Conservation (phyloP, 805 yeast genomes). For the Cyberlindnera galapagoensis region DNA sequence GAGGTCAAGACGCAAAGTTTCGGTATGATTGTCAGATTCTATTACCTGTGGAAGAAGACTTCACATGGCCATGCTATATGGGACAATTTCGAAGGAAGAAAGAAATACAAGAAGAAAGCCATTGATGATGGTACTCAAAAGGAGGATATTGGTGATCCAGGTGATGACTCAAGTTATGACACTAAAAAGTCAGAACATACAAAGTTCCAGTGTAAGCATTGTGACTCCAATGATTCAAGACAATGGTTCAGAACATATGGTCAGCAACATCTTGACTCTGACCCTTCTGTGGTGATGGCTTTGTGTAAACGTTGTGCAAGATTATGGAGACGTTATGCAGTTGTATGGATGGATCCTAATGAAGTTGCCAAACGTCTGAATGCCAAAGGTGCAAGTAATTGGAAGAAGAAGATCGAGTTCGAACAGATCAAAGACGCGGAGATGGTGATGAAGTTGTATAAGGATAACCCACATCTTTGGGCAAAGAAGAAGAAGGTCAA, state of each 20-base stretch:
- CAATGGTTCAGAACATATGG: conserved; percentile 77
- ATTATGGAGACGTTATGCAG: conserved; percentile 86
- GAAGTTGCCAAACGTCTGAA: conserved; percentile 48
- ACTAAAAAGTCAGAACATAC: conserved; percentile 37
- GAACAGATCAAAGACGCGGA: conserved; percentile 63
- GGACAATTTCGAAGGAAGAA: conserved; percentile 76
- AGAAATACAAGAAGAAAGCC: conserved; percentile 42
- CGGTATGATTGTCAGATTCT: conserved; percentile 78
- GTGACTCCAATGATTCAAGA: conserved; percentile 47
- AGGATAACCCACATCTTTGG: conserved; percentile 2
- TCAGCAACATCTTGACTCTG: conserved; percentile 30
- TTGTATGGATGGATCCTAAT: conserved; percentile 75
- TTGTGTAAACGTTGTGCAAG: conserved; percentile 84
- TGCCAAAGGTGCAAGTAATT: conserved; percentile 41
- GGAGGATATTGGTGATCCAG: conserved; percentile 28
- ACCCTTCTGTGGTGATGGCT: conserved; percentile 40
- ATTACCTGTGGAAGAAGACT: conserved; percentile 90
- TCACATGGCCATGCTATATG: conserved; percentile 67
- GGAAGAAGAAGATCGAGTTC: conserved; percentile 59
- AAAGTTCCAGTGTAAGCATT: conserved; percentile 63
- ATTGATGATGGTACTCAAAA: conserved; percentile 17
- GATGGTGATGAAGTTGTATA: conserved; percentile 29
- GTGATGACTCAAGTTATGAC: conserved; percentile 70
- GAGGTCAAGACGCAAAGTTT: conserved; percentile 68
- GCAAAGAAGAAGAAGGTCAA: conserved; percentile 3